Evolutionary conservation across 2,329 filamentous ascomycete genomes (phyloP), one percentile per base, ranked within the genome.

Genomic region (Curvularia verruculosa): DNA sequence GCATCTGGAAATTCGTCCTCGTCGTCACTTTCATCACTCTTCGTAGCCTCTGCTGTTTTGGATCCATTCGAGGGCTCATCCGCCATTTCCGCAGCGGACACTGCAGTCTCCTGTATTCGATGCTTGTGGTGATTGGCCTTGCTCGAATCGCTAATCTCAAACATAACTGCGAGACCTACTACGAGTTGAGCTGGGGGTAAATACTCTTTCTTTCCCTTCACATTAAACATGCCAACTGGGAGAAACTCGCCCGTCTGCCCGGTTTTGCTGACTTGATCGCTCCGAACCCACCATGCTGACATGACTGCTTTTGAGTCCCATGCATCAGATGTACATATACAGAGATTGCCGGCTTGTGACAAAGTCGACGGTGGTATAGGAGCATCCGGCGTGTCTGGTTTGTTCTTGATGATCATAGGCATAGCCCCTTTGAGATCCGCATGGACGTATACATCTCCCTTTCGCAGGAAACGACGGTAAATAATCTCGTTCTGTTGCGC

Each of bases 241-340:
- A 99, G 78, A 66, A 91, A 94, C 64, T 96, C 93, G 23, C 94
- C 94, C 0, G 85, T 87, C 0, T 87, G 83, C 0, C 89, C 88
- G 31, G 87, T 91, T 78, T 98, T 98, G 9, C 90, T 92, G 0
- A 99, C 91, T 74, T 98, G 93, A 52, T 94, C 88, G 1, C 91
- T 89, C 60, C 89, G 87, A 0, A 96, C 94, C 95, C 95, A 99
- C 89, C 91, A 99, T 8, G 94, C 93, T 18, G 90, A 89, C 90
- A 98, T 96, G 15, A 92, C 87, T 8, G 94, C 94, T 76, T 99
- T 99, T 1, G 91, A 94, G 59, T 98, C 95, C 95, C 95, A 99
- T 0, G 94, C 95, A 54, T 83, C 89, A 1, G 92, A 97, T 8
- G 91, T 90, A 60, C 91, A 91, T 5, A 99, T 90, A 0, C 89